These are phyloP conservation scores for Pythium aristosporum DNA, from an alignment of 352 stramenopile genomes.

Conservation along the genomic window DNA sequence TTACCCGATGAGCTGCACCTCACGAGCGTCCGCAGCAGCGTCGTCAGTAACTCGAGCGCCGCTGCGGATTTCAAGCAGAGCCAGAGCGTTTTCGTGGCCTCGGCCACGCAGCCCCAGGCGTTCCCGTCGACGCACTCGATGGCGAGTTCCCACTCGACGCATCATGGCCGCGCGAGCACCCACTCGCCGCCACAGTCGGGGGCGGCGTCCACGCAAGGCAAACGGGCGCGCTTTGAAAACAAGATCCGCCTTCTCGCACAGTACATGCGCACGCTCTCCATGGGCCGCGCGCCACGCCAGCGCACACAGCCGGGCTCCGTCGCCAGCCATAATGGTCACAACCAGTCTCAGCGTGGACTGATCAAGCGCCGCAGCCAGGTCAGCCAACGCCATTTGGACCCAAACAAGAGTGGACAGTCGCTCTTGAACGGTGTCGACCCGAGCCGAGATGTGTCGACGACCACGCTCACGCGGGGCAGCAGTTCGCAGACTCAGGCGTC, in stretches of 20 bases:
- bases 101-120: neutral
- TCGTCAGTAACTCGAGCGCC: slow-evolving; percentile 24
- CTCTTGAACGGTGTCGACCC: slow-evolving; percentile 6
- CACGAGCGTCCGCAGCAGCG: slow-evolving; percentile 18
- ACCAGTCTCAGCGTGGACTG: slow-evolving; percentile 4
- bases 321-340: slow-evolving; percentile 1
- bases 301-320: slow-evolving; percentile 5
- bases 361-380: slow-evolving; percentile 26
- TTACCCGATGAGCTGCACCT: slow-evolving; percentile 16
- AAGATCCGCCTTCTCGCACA: slow-evolving; percentile 27
- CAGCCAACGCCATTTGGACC: slow-evolving; percentile 25
- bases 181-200: neutral
- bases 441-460: neutral
- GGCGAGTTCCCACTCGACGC: slow-evolving; percentile 2
- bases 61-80: slow-evolving; percentile 25
- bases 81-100: slow-evolving; percentile 6
- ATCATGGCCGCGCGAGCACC: neutral
- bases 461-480: slow-evolving; percentile 8
- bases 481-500: slow-evolving; percentile 19
- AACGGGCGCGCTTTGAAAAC: slow-evolving; percentile 23
- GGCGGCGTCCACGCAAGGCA: slow-evolving; percentile 3
- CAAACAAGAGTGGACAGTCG: slow-evolving; percentile 16
- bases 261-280: slow-evolving; percentile 29
- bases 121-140: neutral
- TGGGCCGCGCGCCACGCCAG: slow-evolving; percentile 13